phyloP scores from a whole-genome alignment of 805 yeast species.

The Jamesozyma gamospora region DNA sequence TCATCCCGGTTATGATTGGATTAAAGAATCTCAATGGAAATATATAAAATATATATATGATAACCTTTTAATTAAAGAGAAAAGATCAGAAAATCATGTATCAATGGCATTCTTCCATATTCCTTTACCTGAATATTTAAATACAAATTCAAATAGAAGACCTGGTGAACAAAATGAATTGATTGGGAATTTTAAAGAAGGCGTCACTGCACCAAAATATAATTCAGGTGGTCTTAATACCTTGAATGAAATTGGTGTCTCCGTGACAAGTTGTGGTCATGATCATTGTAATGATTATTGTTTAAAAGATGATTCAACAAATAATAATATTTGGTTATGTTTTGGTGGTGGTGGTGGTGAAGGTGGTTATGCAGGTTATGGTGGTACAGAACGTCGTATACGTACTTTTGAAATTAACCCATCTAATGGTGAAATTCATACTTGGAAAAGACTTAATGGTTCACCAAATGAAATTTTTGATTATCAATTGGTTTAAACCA shows the following conservation, averaged over 20 bases:
- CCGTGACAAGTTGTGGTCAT: constrained; percentile 77
- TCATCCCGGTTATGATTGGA: constrained; percentile 77
- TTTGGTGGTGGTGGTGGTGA: constrained; percentile 92
- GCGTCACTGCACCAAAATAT: constrained; percentile 64
- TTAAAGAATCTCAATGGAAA: constrained; percentile 58
- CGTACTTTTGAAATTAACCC: constrained; percentile 62
- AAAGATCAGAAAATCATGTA: constrained; percentile 31
- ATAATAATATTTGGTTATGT: constrained; percentile 62
- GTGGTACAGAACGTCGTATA: constrained; percentile 72
- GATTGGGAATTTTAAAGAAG: constrained; percentile 64
- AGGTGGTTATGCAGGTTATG: constrained; percentile 94
- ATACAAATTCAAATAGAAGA: constrained; percentile 29
- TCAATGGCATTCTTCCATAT: constrained; percentile 92
- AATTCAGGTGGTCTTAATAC: constrained; percentile 57
- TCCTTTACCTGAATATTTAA: constrained; percentile 77
- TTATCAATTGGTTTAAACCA: constrained; percentile 32
- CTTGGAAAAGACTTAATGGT: constrained; percentile 69
- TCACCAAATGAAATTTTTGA: constrained; percentile 42
- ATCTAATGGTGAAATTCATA: constrained; percentile 31
- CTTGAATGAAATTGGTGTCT: constrained; percentile 57
- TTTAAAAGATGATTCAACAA: constrained; percentile 40
- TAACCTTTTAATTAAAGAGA: constrained; percentile 20
- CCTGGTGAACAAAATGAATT: constrained; percentile 25
- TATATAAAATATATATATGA: constrained; percentile 37
- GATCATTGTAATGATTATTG: constrained; percentile 95